Conservation (phyloP, 129 eudicot genomes). For the Smallanthus sonchifolius region DNA sequence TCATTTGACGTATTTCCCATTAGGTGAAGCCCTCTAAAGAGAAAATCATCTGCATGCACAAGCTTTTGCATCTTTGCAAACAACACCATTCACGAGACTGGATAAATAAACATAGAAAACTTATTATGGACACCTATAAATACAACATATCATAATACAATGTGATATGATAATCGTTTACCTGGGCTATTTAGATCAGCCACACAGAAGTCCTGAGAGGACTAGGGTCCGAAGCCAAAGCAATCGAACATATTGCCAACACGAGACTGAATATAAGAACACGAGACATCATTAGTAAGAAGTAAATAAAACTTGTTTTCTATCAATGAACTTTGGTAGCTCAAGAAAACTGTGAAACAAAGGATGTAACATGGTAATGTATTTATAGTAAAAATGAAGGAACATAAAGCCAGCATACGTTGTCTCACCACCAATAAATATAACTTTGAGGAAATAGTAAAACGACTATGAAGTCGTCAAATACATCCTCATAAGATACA, state of each 20-base stretch:
- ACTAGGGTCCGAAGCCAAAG: conserved; percentile 29
- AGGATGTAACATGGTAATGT: not conserved
- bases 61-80: conserved; percentile 22
- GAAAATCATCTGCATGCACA: conserved; percentile 27
- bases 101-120: not conserved
- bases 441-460: not conserved
- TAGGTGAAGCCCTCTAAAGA: conserved; percentile 24
- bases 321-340: not conserved
- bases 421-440: not conserved
- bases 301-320: not conserved
- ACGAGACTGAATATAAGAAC: not conserved
- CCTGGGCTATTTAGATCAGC: conserved; percentile 26
- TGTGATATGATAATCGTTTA: not conserved
- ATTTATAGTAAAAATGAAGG: conserved; percentile 8
- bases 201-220: conserved; percentile 34
- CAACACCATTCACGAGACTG: conserved; percentile 29
- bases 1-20: conserved; percentile 31
- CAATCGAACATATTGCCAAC: conserved; percentile 5
- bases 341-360: not conserved
- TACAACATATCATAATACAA: not conserved
- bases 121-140: not conserved
- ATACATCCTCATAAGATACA: not conserved
- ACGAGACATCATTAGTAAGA: conserved; percentile 7
- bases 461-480: not conserved
- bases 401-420: not conserved